These are phyloP conservation scores for Phytophthora pini DNA, from an alignment of 352 stramenopile genomes.

Conservation along the genomic window DNA sequence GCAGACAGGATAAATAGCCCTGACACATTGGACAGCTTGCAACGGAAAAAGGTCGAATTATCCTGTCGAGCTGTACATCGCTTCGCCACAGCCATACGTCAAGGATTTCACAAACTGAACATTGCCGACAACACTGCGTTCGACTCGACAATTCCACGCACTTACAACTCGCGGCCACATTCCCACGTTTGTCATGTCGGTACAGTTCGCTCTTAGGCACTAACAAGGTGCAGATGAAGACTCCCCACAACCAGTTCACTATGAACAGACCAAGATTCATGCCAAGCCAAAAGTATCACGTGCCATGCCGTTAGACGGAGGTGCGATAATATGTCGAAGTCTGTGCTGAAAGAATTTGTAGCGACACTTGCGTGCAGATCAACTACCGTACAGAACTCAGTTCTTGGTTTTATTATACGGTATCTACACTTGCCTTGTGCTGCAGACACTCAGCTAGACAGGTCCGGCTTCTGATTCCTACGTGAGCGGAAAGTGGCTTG, in stretches of 20 bases:
- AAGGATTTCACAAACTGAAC: constrained; percentile 10
- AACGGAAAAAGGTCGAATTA: constrained; percentile 12
- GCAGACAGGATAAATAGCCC: constrained; percentile 4
- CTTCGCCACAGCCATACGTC: constrained; percentile 10
- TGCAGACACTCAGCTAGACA: constrained; percentile 9
- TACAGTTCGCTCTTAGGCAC: too few relatives aligned
- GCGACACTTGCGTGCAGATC: too few relatives aligned
- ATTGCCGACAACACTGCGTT: neutral
- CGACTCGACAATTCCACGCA: neutral
- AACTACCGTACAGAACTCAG: too few relatives aligned
- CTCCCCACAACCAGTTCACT: too few relatives aligned
- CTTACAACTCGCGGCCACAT: too few relatives aligned
- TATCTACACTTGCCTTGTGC: constrained; percentile 5
- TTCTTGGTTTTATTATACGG: neutral
- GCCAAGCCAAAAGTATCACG: too few relatives aligned
- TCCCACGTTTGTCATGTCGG: too few relatives aligned
- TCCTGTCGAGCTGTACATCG: neutral
- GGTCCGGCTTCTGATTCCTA: constrained; percentile 11
- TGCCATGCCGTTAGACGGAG: too few relatives aligned
- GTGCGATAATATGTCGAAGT: too few relatives aligned
- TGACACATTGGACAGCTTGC: constrained; percentile 22
- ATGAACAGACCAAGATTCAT: too few relatives aligned
- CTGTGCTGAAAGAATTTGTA: too few relatives aligned
- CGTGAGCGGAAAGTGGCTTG: constrained; percentile 45
- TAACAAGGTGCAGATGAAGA: too few relatives aligned